These are phyloP conservation scores for Parmelia sp. DNA, from an alignment of 495 filamentous ascomycete genomes.

Conservation along the genomic window DNA sequence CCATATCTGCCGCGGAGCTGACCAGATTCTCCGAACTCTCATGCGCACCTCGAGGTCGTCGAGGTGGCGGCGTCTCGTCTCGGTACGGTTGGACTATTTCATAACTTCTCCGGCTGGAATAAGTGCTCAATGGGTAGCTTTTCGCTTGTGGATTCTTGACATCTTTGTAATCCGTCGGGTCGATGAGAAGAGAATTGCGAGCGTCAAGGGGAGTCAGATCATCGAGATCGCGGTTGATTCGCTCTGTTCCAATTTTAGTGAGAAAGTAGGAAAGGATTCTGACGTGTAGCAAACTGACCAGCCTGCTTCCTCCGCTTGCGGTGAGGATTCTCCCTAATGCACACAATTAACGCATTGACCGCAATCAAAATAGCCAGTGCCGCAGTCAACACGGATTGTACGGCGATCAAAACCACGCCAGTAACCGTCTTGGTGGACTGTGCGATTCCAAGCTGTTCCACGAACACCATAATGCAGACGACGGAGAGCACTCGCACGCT, in stretches of 20 bases:
- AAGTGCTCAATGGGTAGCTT: constrained; percentile 38
- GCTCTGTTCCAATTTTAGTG: constrained; percentile 48
- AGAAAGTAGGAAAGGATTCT: background rate
- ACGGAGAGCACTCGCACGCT: constrained; percentile 90
- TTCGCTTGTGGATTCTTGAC: constrained; percentile 30
- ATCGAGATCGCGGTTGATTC: constrained; percentile 74
- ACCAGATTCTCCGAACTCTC: constrained; percentile 42
- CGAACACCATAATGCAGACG: constrained; percentile 84
- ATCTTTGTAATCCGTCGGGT: constrained; percentile 38
- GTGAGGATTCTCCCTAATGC: constrained; percentile 84
- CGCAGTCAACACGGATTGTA: constrained; percentile 80
- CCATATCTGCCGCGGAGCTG: constrained; percentile 34
- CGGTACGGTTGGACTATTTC: constrained; percentile 42
- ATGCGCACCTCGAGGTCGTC: constrained; percentile 28
- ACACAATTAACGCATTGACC: constrained; percentile 78
- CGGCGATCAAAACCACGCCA: constrained; percentile 80
- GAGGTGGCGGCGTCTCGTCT: constrained; percentile 31
- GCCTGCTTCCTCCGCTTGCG: constrained; percentile 75
- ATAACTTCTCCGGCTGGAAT: constrained; percentile 37
- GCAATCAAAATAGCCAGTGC: constrained; percentile 82
- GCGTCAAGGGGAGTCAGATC: constrained; percentile 84
- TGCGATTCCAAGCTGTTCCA: constrained; percentile 82
- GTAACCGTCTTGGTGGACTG: constrained; percentile 94
- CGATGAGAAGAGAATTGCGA: constrained; percentile 80
- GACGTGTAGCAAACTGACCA: constrained; percentile 46